Evolutionary conservation across 2,329 filamentous ascomycete genomes (phyloP), one percentile per base, ranked within the genome.

Genomic region (Fusarium nurragi): DNA sequence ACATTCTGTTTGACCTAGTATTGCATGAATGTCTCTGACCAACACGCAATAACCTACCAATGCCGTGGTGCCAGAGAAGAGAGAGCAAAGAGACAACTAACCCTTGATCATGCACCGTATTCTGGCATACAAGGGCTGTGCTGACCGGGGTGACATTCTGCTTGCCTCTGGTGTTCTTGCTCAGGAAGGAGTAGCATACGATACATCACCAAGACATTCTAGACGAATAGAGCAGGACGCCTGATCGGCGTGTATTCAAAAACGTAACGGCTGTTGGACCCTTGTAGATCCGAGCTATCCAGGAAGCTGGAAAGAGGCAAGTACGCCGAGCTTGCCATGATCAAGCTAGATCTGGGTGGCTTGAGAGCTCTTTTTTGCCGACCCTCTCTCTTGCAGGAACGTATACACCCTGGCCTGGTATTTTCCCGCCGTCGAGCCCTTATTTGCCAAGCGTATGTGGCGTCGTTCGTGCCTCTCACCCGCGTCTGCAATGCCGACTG

Each of bases 251-350:
- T 32, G 34, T 19, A n/a, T 38, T n/a, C 14, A n/a, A 13, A 25
- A 43, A 49, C 48, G 56, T 61, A 60, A 59, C n/a, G 37, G 32
- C 5, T 49, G 14, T 19, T 32, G 25, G 19, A 26, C 30, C 45
- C 54, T 26, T 30, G 55, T 12, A 32, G 25, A 41, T n/a, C 48
- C 45, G 45, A 38, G 6, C 25, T 50, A 37, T 16, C 34, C 28
- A 37, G 16, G n/a, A 9, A 2, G 9, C 13, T 46, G 57, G 55
- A 54, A 43, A 41, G 18, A 32, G 49, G 6, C 4, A 56, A 36
- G 11, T 18, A 21, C 13, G 6, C 48, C 48, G 48, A 23, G 14
- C 34, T 21, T 50, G 25, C 25, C 39, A 9, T 21, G 37, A 41
- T 16, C 19, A 32, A 18, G 11, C 6, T 19, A 30, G 3, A 26